These are phyloP conservation scores for Atalantia buxifolia DNA, from an alignment of 345 rosid genomes.

Conservation along the genomic window DNA sequence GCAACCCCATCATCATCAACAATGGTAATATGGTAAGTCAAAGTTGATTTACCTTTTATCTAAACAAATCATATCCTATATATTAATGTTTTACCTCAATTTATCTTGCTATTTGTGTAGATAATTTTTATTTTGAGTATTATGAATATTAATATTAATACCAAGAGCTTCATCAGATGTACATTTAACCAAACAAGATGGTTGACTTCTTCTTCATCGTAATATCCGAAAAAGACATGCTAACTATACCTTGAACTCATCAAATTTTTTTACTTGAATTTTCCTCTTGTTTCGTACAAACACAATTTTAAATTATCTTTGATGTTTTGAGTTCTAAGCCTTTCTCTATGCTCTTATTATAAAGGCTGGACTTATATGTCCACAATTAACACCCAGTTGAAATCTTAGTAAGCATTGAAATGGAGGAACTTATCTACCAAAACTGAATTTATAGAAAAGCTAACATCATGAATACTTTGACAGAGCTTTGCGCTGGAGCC, in stretches of 20 bases:
- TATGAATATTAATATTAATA: no score
- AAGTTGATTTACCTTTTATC: no score
- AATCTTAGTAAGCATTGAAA: neutral
- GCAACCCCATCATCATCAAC: neutral
- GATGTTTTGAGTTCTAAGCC: neutral
- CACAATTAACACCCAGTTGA: no score
- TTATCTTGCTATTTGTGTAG: no score
- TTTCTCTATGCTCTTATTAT: neutral
- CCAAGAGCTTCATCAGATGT: no score
- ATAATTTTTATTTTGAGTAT: no score
- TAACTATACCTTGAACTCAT: neutral
- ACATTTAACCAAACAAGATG: neutral
- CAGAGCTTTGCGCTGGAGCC: slow-evolving; percentile 26
- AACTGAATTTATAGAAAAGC: neutral
- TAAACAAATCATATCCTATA: no score
- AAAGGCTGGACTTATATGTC: no score
- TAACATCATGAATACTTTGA: neutral
- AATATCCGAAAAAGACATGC: neutral
- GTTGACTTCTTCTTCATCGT: neutral
- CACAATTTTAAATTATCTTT: neutral
- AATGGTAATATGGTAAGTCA: neutral
- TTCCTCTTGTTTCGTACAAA: neutral
- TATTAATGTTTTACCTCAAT: no score
- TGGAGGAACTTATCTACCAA: neutral
- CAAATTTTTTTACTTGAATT: neutral